Conservation (phyloP, 805 yeast genomes). For the Candida bentonensis region DNA sequence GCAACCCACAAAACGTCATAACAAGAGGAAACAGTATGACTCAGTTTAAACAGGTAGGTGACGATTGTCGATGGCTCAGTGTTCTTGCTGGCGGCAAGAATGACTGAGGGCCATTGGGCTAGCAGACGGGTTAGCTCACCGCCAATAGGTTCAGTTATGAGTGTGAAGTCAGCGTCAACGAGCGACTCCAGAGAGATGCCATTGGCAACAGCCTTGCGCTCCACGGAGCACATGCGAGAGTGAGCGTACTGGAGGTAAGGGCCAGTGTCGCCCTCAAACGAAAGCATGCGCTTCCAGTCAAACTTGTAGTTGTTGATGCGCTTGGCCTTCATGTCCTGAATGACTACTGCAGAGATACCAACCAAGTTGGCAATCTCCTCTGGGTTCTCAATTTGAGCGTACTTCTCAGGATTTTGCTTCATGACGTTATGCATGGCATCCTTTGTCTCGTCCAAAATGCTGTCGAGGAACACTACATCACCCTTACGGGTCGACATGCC, state of each 20-base stretch:
- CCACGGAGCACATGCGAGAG: conserved; percentile 88
- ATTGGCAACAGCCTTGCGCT: conserved; percentile 51
- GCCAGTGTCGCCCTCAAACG: conserved; percentile 98
- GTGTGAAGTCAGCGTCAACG: conserved; percentile 36
- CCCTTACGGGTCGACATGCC: conserved; percentile 99
- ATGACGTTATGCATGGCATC: conserved; percentile 92
- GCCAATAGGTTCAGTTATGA: conserved; percentile 61
- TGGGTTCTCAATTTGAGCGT: conserved; percentile 85
- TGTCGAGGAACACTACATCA: conserved; percentile 94
- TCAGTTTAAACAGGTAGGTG: conserved; percentile 79
- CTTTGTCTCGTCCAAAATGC: conserved; percentile 83
- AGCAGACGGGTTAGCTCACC: conserved; percentile 57
- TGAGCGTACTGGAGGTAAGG: conserved; percentile 98
- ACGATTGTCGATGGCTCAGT: conserved; percentile 90
- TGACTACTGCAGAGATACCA: conserved; percentile 96
- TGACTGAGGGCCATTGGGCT: conserved; percentile 82
- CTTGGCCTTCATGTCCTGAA: conserved; percentile 97
- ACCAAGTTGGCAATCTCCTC: conserved; percentile 89
- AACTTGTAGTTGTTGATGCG: conserved; percentile 92
- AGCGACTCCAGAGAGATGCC: conserved; percentile 17
- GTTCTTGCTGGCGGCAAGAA: conserved; percentile 70
- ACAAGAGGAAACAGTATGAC: conserved; percentile 92
- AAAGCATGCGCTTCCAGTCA: conserved; percentile 96
- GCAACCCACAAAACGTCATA: conserved; percentile 94
- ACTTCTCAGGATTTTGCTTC: conserved; percentile 82